A percentile compares a stretch with the other conserved stretches of the same genome.
Evolutionary conservation across 2,329 filamentous ascomycete genomes (phyloP).

Genomic region (Venturia asperata): DNA sequence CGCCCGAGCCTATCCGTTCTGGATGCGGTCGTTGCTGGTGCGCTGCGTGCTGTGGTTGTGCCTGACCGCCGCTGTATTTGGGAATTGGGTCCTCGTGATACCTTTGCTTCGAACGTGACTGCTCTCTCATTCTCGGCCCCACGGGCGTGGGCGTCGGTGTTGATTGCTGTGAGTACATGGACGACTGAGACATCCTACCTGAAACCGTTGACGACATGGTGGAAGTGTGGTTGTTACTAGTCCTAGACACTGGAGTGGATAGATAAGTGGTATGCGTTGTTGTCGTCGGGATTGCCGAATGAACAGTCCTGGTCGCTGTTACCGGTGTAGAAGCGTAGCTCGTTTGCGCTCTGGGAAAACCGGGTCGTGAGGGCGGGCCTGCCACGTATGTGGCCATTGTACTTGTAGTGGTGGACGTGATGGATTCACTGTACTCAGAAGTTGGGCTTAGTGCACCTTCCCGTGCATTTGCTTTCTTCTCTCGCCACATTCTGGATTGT

Average conservation of each 20-base stretch:
- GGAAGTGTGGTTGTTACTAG: neutral
- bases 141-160: neutral
- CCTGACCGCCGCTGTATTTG: neutral
- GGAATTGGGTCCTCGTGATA: neutral
- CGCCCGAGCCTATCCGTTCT: neutral
- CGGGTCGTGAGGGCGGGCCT: neutral
- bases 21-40: neutral
- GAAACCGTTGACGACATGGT: neutral
- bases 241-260: neutral
- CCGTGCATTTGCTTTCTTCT: conserved; percentile 27
- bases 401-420: neutral
- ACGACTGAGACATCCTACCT: neutral
- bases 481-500: conserved; percentile 27
- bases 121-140: neutral
- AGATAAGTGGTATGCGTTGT: neutral
- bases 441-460: conserved; percentile 20
- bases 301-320: neutral
- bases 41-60: neutral
- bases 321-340: neutral
- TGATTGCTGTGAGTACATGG: neutral
- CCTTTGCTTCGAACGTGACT: neutral
- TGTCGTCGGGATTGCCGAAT: neutral
- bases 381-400: neutral
- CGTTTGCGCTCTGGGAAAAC: neutral
- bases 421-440: conserved; percentile 6